Evolutionary conservation across 139 green algal species (phyloP).

Genomic region (Edaphochlamys debaryana): DNA sequence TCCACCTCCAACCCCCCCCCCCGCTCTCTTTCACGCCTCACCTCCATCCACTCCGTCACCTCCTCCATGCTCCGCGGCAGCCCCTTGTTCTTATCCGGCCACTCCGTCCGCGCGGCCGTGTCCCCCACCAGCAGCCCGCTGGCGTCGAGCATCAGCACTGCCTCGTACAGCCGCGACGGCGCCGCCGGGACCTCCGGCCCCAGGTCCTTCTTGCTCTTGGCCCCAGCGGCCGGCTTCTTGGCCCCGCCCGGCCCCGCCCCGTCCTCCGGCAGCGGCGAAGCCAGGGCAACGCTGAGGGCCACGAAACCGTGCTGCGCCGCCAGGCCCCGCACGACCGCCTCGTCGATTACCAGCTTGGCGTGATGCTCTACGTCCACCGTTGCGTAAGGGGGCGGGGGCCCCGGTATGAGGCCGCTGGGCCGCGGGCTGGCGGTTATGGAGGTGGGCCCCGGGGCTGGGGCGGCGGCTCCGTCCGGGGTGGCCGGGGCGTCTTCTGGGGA

Average conservation of each 20-base stretch:
- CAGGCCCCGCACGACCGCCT: constrained; percentile 40
- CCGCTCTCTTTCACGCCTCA: background rate
- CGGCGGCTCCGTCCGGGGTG: background rate
- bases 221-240: background rate
- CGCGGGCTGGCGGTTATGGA: background rate
- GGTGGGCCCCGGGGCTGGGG: background rate
- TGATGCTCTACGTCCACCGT: constrained; percentile 37
- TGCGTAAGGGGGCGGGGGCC: constrained; percentile 20
- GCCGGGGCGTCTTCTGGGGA: background rate
- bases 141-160: constrained; percentile 30
- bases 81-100: constrained; percentile 36
- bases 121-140: constrained; percentile 52
- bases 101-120: background rate
- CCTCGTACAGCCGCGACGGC: constrained; percentile 3
- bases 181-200: background rate
- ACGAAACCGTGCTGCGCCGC: constrained; percentile 36
- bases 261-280: constrained; percentile 4
- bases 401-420: background rate
- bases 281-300: constrained; percentile 25
- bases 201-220: background rate
- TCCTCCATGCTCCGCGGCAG: constrained; percentile 13
- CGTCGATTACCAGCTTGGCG: constrained; percentile 40
- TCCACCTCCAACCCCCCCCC: background rate
- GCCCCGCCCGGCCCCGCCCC: background rate
- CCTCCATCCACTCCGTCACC: constrained; percentile 19